A percentile compares a stretch with the other conserved stretches of the same genome.
Conservation (phyloP, 164 flowering plant species). For the Aristolochia fimbriata region DNA sequence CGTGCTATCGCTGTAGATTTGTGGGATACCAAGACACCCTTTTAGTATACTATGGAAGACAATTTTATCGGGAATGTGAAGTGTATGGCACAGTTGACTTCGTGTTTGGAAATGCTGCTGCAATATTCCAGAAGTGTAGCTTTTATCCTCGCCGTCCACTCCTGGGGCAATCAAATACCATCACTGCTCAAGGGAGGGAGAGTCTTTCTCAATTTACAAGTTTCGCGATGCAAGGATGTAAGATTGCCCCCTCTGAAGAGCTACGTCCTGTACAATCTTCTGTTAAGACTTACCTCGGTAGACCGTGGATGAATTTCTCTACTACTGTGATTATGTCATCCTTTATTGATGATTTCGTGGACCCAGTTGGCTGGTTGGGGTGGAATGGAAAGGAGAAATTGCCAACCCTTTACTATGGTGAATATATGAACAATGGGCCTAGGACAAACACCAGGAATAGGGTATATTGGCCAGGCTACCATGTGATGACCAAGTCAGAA, state of each 20-base stretch:
- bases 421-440: constrained; percentile 65
- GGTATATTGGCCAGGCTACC: constrained; percentile 79
- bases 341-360: constrained; percentile 35
- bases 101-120: constrained; percentile 60
- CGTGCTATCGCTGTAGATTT: constrained; percentile 51
- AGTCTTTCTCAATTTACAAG: constrained; percentile 80
- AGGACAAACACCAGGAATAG: constrained; percentile 56
- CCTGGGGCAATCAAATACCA: constrained; percentile 40
- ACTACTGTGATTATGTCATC: constrained; percentile 53
- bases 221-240: constrained; percentile 46
- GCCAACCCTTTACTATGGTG: constrained; percentile 60
- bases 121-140: constrained; percentile 37
- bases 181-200: constrained; percentile 81
- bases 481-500: constrained; percentile 46
- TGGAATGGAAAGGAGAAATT: constrained; percentile 60
- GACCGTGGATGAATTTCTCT: constrained; percentile 77
- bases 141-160: constrained; percentile 42
- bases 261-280: constrained; percentile 31
- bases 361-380: constrained; percentile 70
- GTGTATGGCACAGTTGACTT: constrained; percentile 58
- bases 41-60: constrained; percentile 46
- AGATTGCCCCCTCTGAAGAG: constrained; percentile 54
- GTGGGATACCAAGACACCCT: constrained; percentile 61
- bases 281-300: constrained; percentile 51
- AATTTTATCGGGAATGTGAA: constrained; percentile 50